Base-by-base conservation (phyloP, 768 basidiomycete species). In the Hygrocybe coccinea region DNA sequence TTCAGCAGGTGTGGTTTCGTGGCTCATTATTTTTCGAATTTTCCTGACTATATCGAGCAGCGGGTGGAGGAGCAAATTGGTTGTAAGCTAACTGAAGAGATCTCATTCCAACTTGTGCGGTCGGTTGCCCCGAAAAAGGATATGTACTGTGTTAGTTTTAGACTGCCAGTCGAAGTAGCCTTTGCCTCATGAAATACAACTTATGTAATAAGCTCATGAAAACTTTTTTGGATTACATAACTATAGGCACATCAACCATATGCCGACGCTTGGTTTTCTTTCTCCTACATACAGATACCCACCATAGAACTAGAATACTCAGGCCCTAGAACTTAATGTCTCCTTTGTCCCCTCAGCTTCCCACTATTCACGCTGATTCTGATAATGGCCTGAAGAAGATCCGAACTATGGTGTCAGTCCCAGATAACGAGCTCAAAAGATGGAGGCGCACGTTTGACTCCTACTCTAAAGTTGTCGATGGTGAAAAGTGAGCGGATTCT, bases 141-240 rank as follows among this genome's bases (percentile, higher is more conserved):
- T 64, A 97, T 98, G 95, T 98, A 95, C 69, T 95, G 95, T 70
- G 81, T 99, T 53, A 88, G 88, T 69, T 98, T 99, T 77, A 70
- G 82, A 59, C 74, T 91, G 34, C 59, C 76, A 35, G 59, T 65
- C 25, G 70, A 67, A 54, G 78, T 76, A 11, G 75, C 72, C 36
- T 71, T 73, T 63, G 57, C 43, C 15, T n/a, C 15, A 21, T 54
- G 39, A 45, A 35, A n/a, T n/a, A n/a, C n/a, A n/a, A n/a, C n/a
- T n/a, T n/a, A n/a, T n/a, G n/a, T n/a, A n/a, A n/a, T n/a, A n/a
- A n/a, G n/a, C n/a, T n/a, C n/a, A n/a, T n/a, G n/a, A n/a, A n/a
- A n/a, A n/a, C n/a, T n/a, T n/a, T 8, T 29, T 29, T 29, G 29
- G 8, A 29, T 29, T 29, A 29, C 29, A 29, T 29, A 29, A 29